Conservation (phyloP, 352 stramenopile genomes). For the Globisporangium cylindrosporum region DNA sequence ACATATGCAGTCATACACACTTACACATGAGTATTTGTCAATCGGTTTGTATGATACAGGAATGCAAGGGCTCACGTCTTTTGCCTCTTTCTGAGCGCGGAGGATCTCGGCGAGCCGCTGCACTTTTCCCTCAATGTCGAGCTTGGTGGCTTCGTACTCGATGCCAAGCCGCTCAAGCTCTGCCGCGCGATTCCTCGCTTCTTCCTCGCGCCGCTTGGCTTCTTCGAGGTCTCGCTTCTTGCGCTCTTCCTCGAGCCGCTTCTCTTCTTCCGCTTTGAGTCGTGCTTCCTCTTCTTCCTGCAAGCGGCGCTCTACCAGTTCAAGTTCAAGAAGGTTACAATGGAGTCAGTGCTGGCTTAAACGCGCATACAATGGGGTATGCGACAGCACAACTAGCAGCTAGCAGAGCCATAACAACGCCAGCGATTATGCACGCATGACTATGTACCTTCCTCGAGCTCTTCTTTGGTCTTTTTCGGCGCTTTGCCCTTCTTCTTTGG, state of each 20-base stretch:
- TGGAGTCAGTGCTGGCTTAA: background rate
- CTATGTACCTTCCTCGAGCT: conserved; percentile 67
- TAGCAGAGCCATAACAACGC: background rate
- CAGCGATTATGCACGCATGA: background rate
- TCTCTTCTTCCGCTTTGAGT: conserved; percentile 61
- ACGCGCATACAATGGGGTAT: background rate
- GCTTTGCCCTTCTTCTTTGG: conserved; percentile 80
- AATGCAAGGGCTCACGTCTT: conserved; percentile 34
- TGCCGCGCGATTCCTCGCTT: conserved; percentile 55
- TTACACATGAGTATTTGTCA: background rate
- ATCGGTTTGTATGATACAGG: background rate
- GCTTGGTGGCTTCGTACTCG: conserved; percentile 51
- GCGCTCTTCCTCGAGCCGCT: conserved; percentile 66
- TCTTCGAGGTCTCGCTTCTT: conserved; percentile 56
- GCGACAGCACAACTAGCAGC: background rate
- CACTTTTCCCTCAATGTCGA: conserved; percentile 57
- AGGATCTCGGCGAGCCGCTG: conserved; percentile 60
- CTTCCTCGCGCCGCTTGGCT: conserved; percentile 53
- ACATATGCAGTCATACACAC: background rate
- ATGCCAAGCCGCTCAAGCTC: conserved; percentile 57
- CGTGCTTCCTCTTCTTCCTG: conserved; percentile 75
- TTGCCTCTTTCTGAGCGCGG: conserved; percentile 57
- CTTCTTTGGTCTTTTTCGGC: conserved; percentile 79
- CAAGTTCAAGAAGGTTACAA: background rate
- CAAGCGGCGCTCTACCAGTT: conserved; percentile 41